Evolutionary conservation across 108 stramenopile genomes (phyloP).

Genomic region (Skeletonema costatum): DNA sequence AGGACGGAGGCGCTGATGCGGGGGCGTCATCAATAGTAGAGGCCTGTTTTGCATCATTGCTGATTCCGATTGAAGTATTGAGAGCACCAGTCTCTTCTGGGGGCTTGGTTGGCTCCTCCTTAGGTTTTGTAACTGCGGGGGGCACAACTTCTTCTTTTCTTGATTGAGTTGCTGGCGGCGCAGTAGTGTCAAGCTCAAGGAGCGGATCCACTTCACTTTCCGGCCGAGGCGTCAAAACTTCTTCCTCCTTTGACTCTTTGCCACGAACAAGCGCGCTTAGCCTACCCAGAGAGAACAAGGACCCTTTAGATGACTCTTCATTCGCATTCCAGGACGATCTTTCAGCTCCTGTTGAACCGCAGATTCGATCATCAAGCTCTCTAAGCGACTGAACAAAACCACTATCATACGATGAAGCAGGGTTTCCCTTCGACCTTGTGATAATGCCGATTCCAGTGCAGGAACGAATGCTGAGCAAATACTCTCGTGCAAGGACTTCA

Average conservation of each 20-base stretch:
- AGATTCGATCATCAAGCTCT: slow-evolving; percentile 49
- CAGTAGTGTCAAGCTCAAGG: neutral
- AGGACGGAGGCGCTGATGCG: neutral
- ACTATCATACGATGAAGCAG: neutral
- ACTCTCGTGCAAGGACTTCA: slow-evolving; percentile 50
- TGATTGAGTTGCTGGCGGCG: neutral
- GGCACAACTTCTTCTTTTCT: neutral
- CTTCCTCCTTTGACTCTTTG: neutral
- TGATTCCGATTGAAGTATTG: neutral
- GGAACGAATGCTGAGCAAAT: slow-evolving; percentile 58
- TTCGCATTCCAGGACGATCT: slow-evolving; percentile 26
- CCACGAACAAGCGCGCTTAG: slow-evolving; percentile 1
- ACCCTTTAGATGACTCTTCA: slow-evolving; percentile 6
- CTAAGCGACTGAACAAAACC: slow-evolving; percentile 40
- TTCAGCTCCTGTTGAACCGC: slow-evolving; percentile 26
- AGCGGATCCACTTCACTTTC: neutral
- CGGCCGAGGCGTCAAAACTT: neutral
- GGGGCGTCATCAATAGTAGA: neutral
- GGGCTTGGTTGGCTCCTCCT: neutral
- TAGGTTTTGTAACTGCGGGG: neutral
- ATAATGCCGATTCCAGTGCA: slow-evolving; percentile 39
- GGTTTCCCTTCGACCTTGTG: neutral
- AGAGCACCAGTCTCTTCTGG: neutral
- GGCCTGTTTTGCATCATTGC: neutral
- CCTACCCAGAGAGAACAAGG: slow-evolving; percentile 15